Evolutionary conservation across 163 green algal species (phyloP).

Genomic region (Scenedesmus sp.): DNA sequence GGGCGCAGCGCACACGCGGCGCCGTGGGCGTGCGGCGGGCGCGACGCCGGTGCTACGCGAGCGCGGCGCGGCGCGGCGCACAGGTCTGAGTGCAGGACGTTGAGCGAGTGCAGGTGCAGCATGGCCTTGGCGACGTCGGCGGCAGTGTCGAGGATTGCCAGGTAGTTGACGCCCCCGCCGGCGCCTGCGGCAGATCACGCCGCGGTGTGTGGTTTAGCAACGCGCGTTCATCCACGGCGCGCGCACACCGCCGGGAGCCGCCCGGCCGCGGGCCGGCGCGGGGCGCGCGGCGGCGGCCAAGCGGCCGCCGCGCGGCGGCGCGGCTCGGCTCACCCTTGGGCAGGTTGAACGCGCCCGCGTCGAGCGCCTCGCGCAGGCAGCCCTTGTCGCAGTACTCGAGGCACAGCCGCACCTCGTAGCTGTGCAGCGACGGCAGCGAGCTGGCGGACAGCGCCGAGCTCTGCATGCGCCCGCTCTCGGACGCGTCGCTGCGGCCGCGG

Average conservation of each 20-base stretch:
- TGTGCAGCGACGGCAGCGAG: slow-evolving; percentile 7
- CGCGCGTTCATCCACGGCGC: too few species aligned
- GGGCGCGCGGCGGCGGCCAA: too few species aligned
- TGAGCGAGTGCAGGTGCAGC: slow-evolving; percentile 28
- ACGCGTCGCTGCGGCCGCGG: neutral
- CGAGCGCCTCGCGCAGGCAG: slow-evolving; percentile 49
- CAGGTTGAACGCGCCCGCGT: slow-evolving; percentile 48
- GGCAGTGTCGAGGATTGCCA: slow-evolving; percentile 29
- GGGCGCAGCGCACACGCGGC: too few species aligned
- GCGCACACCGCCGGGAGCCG: too few species aligned
- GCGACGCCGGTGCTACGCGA: too few species aligned
- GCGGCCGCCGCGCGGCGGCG: too few species aligned
- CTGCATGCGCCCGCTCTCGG: neutral
- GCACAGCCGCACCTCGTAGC: slow-evolving; percentile 21
- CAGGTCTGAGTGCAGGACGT: slow-evolving; percentile 39
- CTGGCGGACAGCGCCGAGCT: neutral
- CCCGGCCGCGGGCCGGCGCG: too few species aligned
- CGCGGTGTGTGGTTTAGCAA: too few species aligned
- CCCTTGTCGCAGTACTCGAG: slow-evolving; percentile 51
- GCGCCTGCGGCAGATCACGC: neutral
- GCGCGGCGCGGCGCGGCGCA: neutral
- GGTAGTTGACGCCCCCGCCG: slow-evolving; percentile 19
- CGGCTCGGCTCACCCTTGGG: slow-evolving; percentile 8
- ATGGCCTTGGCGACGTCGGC: slow-evolving; percentile 27
- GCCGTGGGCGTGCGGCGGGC: too few species aligned